These are phyloP conservation scores for Rugonectria rugulosa DNA, from an alignment of 2,329 filamentous ascomycete genomes.

Conservation along the genomic window DNA sequence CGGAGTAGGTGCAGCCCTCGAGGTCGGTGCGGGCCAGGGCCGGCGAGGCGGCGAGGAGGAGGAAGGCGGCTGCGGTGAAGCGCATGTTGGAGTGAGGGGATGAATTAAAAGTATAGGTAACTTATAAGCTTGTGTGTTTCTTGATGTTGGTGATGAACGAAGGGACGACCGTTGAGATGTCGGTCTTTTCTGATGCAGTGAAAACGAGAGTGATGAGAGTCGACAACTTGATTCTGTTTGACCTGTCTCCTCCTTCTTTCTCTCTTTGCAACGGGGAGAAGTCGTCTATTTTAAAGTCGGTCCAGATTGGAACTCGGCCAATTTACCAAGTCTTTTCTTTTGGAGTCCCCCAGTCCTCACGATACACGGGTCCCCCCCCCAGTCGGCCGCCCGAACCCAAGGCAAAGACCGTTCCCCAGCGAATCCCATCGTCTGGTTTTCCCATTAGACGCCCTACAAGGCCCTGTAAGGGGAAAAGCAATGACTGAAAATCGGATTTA, in stretches of 20 bases:
- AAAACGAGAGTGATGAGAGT: constrained; percentile 1
- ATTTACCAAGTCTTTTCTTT: background rate
- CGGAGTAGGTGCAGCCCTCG: constrained; percentile 53
- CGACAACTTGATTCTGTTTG: background rate
- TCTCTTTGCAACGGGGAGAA: background rate
- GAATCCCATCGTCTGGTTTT: constrained; percentile 6
- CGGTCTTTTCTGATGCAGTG: background rate
- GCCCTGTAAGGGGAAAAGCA: too few species aligned
- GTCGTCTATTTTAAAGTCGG: background rate
- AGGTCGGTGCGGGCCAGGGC: constrained; percentile 55
- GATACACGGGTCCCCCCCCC: background rate
- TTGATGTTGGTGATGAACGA: constrained; percentile 2
- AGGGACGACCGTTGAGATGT: constrained; percentile 9
- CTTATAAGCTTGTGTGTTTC: too few species aligned
- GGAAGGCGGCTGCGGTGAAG: constrained; percentile 31
- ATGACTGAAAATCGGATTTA: too few species aligned
- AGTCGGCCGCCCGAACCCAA: background rate
- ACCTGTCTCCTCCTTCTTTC: background rate
- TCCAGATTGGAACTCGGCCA: background rate
- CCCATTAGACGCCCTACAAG: background rate
- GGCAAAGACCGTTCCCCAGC: background rate
- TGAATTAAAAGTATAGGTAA: too few species aligned
- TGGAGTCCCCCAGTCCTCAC: background rate
- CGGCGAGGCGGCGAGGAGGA: constrained; percentile 42
- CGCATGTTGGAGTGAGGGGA: constrained; percentile 30